These are phyloP conservation scores for Leavenworthia alabamica DNA, from an alignment of 345 rosid genomes.

Conservation along the genomic window DNA sequence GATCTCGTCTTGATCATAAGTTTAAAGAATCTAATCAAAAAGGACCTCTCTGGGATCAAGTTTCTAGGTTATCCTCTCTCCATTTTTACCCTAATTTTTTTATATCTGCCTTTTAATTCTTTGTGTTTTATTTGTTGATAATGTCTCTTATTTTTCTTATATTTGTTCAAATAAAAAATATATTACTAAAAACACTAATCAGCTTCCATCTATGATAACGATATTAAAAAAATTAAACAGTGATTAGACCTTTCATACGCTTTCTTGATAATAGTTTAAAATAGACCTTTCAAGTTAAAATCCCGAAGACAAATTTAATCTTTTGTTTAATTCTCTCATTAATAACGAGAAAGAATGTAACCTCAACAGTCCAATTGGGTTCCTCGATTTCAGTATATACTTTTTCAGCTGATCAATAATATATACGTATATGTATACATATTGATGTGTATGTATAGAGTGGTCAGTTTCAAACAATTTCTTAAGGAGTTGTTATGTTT, in stretches of 20 bases:
- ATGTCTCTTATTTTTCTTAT: too few relatives aligned
- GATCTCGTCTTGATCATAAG: constrained; percentile 91
- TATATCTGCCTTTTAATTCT: constrained; percentile 6
- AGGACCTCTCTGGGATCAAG: constrained; percentile 95
- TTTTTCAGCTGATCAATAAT: constrained; percentile 3
- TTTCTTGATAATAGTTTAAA: constrained; percentile 29
- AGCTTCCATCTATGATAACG: too few relatives aligned
- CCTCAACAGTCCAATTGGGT: constrained; percentile 26
- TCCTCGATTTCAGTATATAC: constrained; percentile 18
- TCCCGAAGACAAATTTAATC: constrained; percentile 23
- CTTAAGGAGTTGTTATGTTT: constrained; percentile 26
- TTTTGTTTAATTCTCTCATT: constrained; percentile 1
- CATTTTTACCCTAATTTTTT: constrained; percentile 37
- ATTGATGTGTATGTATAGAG: constrained; percentile 18
- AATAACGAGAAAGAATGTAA: constrained; percentile 31
- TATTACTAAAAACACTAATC: not conserved
- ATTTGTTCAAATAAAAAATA: not conserved
- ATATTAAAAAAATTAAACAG: not conserved
- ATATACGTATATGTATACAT: not conserved
- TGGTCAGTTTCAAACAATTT: constrained; percentile 24
- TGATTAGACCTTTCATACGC: constrained; percentile 32
- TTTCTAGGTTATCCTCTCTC: constrained; percentile 52
- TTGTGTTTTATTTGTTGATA: not conserved
- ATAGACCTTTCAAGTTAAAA: constrained; percentile 25
- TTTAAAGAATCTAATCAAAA: constrained; percentile 94